phyloP scores from a whole-genome alignment of 139 green algal genomes.

The Chlamydomonas schloesseri region DNA sequence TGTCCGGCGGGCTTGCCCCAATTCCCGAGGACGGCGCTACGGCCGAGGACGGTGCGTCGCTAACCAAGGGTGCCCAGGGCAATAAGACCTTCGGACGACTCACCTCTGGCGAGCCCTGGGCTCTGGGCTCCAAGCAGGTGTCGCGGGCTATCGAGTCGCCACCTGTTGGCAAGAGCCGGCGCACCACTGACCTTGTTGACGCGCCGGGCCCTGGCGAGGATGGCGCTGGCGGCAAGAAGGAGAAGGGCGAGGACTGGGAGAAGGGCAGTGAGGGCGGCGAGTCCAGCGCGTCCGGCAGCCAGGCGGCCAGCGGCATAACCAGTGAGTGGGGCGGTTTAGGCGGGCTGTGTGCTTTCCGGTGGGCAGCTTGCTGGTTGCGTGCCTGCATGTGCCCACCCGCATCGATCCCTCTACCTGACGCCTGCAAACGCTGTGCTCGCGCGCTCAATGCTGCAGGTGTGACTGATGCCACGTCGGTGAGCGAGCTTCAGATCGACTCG shows the following conservation, averaged over 20 bases:
- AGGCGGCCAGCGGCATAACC: conserved; percentile 26
- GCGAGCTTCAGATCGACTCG: conserved; percentile 7
- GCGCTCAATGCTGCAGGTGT: conserved; percentile 2
- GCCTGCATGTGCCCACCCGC: no score
- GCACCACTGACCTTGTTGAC: no score
- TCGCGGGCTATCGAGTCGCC: background rate
- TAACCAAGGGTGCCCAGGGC: background rate
- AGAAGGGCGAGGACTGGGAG: background rate
- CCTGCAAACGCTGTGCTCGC: no score
- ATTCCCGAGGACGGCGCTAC: background rate
- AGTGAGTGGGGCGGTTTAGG: background rate
- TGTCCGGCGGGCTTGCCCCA: background rate
- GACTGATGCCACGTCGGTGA: background rate
- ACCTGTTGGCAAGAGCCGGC: background rate
- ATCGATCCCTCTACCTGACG: no score
- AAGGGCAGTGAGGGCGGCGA: conserved; percentile 15
- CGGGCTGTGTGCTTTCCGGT: no score
- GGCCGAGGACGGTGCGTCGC: no score
- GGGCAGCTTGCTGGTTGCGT: no score
- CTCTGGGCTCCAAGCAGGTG: background rate
- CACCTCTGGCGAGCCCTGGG: background rate
- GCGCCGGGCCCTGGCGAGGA: no score
- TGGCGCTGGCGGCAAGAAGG: no score
- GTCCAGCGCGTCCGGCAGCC: conserved; percentile 14
- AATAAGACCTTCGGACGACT: background rate